These are phyloP conservation scores for Cucumis melo DNA, from an alignment of 306 rosid species.

Conservation along the genomic window DNA sequence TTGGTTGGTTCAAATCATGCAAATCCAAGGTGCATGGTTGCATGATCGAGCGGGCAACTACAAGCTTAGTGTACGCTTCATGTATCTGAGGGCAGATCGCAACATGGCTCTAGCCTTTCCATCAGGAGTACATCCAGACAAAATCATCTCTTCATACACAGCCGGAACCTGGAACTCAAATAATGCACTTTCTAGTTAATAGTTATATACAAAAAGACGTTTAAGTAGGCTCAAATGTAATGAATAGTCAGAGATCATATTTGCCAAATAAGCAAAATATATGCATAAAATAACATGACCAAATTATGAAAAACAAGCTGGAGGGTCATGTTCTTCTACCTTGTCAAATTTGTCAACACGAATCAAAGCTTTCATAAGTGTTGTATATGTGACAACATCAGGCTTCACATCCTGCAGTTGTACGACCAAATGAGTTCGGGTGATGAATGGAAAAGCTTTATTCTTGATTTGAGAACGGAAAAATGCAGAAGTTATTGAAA, in stretches of 20 bases:
- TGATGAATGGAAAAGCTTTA: not conserved
- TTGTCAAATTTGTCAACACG: slow-evolving; percentile 63
- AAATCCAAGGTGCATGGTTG: slow-evolving; percentile 2
- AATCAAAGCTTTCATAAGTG: slow-evolving; percentile 81
- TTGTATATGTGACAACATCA: slow-evolving; percentile 91
- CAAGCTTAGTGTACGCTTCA: slow-evolving; percentile 55
- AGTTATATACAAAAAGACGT: not conserved
- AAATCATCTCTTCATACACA: slow-evolving; percentile 88
- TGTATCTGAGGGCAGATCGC: slow-evolving; percentile 82
- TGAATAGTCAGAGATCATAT: not conserved
- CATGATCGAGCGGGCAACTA: slow-evolving; percentile 15
- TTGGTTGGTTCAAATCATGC: slow-evolving; percentile 6
- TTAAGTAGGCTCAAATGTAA: not conserved
- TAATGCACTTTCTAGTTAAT: not conserved
- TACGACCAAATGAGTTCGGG: slow-evolving; percentile 5
- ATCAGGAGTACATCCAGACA: slow-evolving; percentile 73
- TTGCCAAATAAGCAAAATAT: not conserved
- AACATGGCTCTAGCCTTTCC: slow-evolving; percentile 87
- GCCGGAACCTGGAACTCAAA: slow-evolving; percentile 71
- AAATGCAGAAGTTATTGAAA: not conserved
- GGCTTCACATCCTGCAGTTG: slow-evolving; percentile 63
- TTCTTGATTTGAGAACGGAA: not conserved
- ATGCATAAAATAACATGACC: not conserved
- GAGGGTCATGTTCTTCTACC: slow-evolving; percentile 23
- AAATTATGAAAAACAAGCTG: not conserved